Conservation (phyloP, 2,329 filamentous ascomycete species). For the Emericellopsis cladophorae region DNA sequence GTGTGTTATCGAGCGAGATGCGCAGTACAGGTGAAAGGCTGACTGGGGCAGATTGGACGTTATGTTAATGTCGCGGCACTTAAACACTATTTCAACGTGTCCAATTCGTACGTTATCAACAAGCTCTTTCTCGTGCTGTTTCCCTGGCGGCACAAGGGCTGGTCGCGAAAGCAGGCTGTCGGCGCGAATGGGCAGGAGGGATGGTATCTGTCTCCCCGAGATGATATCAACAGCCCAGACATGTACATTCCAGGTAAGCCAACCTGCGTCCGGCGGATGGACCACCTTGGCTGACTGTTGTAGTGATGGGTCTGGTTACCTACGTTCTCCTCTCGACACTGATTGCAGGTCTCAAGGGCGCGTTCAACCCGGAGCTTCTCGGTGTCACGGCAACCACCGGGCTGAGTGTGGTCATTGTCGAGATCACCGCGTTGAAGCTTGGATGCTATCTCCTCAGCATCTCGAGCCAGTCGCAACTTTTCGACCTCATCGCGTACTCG, state of each 20-base stretch:
- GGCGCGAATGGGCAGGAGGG: conserved; percentile 57
- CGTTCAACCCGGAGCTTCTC: conserved; percentile 88
- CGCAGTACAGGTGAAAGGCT: neutral
- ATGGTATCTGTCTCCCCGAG: conserved; percentile 80
- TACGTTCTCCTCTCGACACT: conserved; percentile 92
- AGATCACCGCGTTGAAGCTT: conserved; percentile 82
- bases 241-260: conserved; percentile 78
- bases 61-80: conserved; percentile 88
- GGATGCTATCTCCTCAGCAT: conserved; percentile 92
- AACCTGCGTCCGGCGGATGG: neutral
- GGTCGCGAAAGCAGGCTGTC: conserved; percentile 79
- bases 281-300: conserved; percentile 8
- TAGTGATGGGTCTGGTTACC: conserved; percentile 89
- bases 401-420: conserved; percentile 69
- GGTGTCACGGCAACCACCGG: conserved; percentile 81
- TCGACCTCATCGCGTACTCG: conserved; percentile 90
- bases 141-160: conserved; percentile 94
- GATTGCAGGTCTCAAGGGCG: conserved; percentile 75
- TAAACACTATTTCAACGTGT: conserved; percentile 99
- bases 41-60: conserved; percentile 31
- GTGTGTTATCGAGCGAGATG: conserved; percentile 29
- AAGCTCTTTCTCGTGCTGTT: conserved; percentile 92
- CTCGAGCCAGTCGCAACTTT: conserved; percentile 82
- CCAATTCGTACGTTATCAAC: conserved; percentile 89
- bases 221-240: conserved; percentile 95